phyloP scores from a whole-genome alignment of 495 filamentous ascomycete genomes.

The Aspergillus biplanus region DNA sequence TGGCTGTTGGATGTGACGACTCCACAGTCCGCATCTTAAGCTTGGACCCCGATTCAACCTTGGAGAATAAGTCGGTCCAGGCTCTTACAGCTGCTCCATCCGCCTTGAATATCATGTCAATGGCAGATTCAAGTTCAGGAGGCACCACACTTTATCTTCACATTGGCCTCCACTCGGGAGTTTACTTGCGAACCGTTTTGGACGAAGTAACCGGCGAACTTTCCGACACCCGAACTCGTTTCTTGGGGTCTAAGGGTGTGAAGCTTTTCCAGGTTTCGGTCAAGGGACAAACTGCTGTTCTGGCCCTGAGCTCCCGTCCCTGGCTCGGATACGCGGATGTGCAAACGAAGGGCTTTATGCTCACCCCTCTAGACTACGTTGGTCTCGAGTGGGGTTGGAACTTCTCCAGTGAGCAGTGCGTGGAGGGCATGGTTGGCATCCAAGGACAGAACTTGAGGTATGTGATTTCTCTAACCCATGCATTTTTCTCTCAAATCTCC shows the following conservation, averaged over 20 bases:
- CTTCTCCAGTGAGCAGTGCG: conserved; percentile 90
- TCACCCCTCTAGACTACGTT: conserved; percentile 86
- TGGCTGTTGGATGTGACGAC: conserved; percentile 96
- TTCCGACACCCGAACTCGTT: conserved; percentile 90
- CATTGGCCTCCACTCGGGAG: conserved; percentile 92
- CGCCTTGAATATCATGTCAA: conserved; percentile 87
- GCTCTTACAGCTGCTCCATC: conserved; percentile 89
- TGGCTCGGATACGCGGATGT: conserved; percentile 92
- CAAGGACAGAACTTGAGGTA: conserved; percentile 88
- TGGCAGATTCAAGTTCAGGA: conserved; percentile 82
- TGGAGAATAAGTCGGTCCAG: conserved; percentile 93
- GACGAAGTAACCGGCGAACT: conserved; percentile 95
- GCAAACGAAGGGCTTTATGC: conserved; percentile 80
- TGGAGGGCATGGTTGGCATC: conserved; percentile 95
- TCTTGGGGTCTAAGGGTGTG: conserved; percentile 86
- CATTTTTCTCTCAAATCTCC: conserved; percentile 5
- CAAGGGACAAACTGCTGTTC: conserved; percentile 80
- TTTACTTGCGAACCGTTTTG: conserved; percentile 90
- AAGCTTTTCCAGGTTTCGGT: conserved; percentile 86
- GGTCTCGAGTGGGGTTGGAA: conserved; percentile 94
- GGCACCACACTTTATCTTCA: conserved; percentile 88
- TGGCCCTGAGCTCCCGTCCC: conserved; percentile 86
- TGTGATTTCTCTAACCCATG: conserved; percentile 38
- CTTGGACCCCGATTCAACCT: conserved; percentile 83
- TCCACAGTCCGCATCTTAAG: conserved; percentile 91